A percentile compares a stretch with the other conserved stretches of the same genome.
Conservation (phyloP, 2,329 filamentous ascomycete species). For the Arthroderma uncinatum region DNA sequence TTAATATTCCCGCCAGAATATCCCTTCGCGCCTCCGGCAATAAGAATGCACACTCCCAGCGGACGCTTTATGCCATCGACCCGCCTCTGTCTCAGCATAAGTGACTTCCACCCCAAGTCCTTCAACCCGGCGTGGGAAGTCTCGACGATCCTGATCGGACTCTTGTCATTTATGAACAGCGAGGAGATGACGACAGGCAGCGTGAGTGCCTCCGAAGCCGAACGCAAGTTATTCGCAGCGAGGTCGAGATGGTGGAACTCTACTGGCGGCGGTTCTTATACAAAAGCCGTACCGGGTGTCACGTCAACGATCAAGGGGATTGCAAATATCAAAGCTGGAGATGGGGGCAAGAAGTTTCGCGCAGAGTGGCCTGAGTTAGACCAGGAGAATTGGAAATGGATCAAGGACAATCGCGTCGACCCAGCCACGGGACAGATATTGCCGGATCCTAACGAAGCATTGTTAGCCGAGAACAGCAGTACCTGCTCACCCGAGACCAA, state of each 20-base stretch:
- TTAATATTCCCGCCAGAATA: conserved; percentile 93
- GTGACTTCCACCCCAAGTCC: conserved; percentile 92
- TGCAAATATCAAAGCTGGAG: conserved; percentile 70
- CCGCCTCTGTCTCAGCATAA: conserved; percentile 86
- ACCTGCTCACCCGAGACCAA: conserved; percentile 52
- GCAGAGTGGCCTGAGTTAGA: conserved; percentile 85
- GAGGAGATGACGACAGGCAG: conserved; percentile 98
- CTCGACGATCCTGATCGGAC: conserved; percentile 84
- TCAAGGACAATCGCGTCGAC: conserved; percentile 73
- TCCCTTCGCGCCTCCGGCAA: conserved; percentile 90
- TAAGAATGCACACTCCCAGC: conserved; percentile 96
- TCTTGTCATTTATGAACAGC: conserved; percentile 95
- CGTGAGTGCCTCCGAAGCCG: conserved; percentile 62
- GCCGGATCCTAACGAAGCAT: conserved; percentile 43
- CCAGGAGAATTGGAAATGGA: conserved; percentile 82
- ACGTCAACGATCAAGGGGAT: conserved; percentile 57
- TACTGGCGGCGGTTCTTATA: conserved; percentile 70
- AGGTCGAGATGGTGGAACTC: conserved; percentile 93
- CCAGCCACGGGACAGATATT: conserved; percentile 55
- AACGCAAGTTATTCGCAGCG: conserved; percentile 66
- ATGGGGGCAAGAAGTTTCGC: conserved; percentile 82
- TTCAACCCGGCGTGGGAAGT: conserved; percentile 99
- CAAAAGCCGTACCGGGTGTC: conserved; percentile 37
- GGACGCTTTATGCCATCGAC: conserved; percentile 91
- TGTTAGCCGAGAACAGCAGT: conserved; percentile 22